Evolutionary conservation across 345 rosid genomes (phyloP).

Genomic region (Rhodamnia rubescens): DNA sequence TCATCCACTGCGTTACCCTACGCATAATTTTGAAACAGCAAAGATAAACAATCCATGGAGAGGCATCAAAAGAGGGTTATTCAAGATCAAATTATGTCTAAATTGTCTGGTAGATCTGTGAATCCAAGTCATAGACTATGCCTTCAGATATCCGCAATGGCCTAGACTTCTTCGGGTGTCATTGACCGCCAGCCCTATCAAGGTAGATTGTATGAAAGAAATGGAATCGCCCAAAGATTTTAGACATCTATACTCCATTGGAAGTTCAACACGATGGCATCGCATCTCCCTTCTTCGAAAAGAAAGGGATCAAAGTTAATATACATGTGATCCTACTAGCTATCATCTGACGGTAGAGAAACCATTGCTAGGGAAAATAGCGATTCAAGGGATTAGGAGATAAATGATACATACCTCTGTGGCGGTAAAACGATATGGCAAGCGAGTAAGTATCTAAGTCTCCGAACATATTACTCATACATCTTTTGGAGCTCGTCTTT

Average conservation of each 20-base stretch:
- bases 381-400: neutral
- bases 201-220: neutral
- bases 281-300: neutral
- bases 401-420: neutral
- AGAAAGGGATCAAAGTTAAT: neutral
- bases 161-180: neutral
- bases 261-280: neutral
- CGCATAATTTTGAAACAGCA: no score
- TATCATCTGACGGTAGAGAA: neutral
- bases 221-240: neutral
- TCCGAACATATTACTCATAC: constrained; percentile 21
- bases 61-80: no score
- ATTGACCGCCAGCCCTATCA: neutral
- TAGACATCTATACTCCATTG: neutral
- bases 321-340: neutral
- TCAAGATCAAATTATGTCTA: no score
- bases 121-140: neutral
- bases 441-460: neutral
- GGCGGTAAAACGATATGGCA: neutral
- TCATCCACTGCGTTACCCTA: no score
- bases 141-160: neutral
- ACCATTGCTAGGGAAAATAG: neutral
- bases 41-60: no score
- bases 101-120: neutral
- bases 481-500: constrained; percentile 59